These are phyloP conservation scores for Phytomonas sp. DNA, from an alignment of 208 protist species.

Conservation along the genomic window DNA sequence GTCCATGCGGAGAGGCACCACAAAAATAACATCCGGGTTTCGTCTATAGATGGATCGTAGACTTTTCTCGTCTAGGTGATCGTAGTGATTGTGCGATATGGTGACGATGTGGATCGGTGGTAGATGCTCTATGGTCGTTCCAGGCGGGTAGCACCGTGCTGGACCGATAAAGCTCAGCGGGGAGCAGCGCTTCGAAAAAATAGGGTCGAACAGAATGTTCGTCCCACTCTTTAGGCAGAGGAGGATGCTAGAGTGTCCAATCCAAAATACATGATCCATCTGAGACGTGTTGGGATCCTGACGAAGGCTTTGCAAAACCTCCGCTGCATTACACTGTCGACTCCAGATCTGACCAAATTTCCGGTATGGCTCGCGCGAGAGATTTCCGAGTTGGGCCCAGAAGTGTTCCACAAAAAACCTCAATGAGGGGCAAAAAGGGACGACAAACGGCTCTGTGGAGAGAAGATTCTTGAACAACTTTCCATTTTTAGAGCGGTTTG, in stretches of 20 bases:
- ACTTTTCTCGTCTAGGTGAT: conserved; percentile 64
- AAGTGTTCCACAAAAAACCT: conserved; percentile 14
- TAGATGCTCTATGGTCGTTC: conserved; percentile 35
- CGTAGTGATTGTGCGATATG: conserved; percentile 87
- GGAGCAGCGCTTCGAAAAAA: conserved; percentile 53
- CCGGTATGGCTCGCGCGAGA: conserved; percentile 19
- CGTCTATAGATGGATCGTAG: conserved; percentile 24
- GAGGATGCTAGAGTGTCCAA: conserved; percentile 71
- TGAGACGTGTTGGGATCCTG: conserved; percentile 5
- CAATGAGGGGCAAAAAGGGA: neutral
- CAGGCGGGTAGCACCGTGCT: conserved; percentile 21
- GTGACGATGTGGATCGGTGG: conserved; percentile 66
- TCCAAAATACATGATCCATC: conserved; percentile 52
- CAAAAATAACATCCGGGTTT: conserved; percentile 33
- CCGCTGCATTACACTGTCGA: conserved; percentile 25
- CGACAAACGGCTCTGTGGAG: neutral
- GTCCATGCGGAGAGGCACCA: conserved; percentile 53
- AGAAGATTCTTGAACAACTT: conserved; percentile 60
- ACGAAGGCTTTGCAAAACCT: conserved; percentile 18
- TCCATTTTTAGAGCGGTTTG: conserved; percentile 30
- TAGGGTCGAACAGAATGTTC: conserved; percentile 82
- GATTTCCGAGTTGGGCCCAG: conserved; percentile 15
- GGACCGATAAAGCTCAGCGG: conserved; percentile 55
- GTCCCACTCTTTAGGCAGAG: conserved; percentile 48
- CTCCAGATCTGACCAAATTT: conserved; percentile 34